Evolutionary conservation across 139 green algal species (phyloP).

Genomic region (Chlamydomonas applanata): DNA sequence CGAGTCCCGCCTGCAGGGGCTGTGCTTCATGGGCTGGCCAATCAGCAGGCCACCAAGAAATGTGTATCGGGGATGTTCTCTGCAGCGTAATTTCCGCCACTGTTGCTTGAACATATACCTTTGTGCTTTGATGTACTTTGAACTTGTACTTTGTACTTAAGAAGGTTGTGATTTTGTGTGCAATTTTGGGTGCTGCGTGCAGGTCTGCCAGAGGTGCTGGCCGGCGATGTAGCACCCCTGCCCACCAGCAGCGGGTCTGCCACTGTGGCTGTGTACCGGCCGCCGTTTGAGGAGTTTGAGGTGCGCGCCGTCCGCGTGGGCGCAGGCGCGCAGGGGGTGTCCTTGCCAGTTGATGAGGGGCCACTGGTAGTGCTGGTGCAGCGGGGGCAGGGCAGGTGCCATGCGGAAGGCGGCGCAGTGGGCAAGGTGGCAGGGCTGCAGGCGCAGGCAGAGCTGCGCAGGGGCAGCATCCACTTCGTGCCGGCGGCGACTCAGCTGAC

Average conservation of each 20-base stretch:
- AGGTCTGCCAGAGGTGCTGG: constrained; percentile 45
- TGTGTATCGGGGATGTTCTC: too few relatives aligned
- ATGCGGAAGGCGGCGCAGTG: constrained; percentile 7
- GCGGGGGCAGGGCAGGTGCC: constrained; percentile 20
- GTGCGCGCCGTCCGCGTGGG: constrained; percentile 26
- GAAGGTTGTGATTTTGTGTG: not conserved
- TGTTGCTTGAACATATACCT: not conserved
- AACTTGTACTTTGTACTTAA: not conserved
- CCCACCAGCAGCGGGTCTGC: constrained; percentile 18
- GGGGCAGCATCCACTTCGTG: constrained; percentile 49
- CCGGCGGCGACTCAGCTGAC: constrained; percentile 38
- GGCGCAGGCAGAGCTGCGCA: constrained; percentile 6
- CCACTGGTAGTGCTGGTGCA: constrained; percentile 55
- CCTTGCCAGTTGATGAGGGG: constrained; percentile 41
- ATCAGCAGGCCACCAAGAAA: too few relatives aligned
- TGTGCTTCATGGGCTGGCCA: too few relatives aligned
- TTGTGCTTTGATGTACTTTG: not conserved
- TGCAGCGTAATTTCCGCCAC: not conserved
- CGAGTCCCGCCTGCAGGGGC: too few relatives aligned
- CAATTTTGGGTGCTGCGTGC: not conserved
- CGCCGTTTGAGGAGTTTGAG: constrained; percentile 92
- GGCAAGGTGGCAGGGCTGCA: constrained; percentile 4
- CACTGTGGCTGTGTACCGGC: constrained; percentile 62
- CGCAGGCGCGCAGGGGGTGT: constrained; percentile 20
- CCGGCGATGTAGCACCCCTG: constrained; percentile 8